Percentiles rank a stretch among this genome's conserved stretches.
Conservation (phyloP, 2,329 filamentous ascomycete genomes). For the Penicillium aurantiogriseum region DNA sequence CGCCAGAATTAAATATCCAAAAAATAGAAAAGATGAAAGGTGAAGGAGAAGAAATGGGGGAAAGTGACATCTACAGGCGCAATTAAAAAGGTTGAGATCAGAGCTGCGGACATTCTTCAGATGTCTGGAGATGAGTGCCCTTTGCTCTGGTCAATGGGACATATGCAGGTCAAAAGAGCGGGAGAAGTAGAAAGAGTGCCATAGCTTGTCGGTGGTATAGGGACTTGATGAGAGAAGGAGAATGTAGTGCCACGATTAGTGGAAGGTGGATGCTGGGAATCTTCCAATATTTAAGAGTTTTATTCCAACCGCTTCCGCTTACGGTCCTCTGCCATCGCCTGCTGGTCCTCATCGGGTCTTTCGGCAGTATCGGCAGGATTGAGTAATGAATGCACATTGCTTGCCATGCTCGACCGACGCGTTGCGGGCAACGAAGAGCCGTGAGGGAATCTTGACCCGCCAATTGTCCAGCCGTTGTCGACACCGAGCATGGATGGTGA, state of each 20-base stretch:
- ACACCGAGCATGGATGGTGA: conserved; percentile 50
- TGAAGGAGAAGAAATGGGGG: conserved; percentile 5
- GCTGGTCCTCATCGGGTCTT: conserved; percentile 62
- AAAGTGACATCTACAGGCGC: conserved; percentile 21
- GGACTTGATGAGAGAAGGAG: neutral
- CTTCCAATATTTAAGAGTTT: conserved; percentile 19
- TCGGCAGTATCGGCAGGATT: conserved; percentile 69
- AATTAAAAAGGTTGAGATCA: conserved; percentile 4
- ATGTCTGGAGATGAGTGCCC: conserved; percentile 7
- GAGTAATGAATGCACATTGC: conserved; percentile 64
- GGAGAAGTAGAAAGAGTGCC: neutral
- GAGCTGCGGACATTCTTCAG: conserved; percentile 5
- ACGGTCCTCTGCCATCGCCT: conserved; percentile 54
- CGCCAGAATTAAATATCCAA: conserved; percentile 14
- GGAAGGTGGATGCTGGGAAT: neutral
- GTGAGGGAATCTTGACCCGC: conserved; percentile 44
- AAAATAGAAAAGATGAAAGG: neutral
- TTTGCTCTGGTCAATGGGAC: conserved; percentile 12
- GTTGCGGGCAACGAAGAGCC: conserved; percentile 57
- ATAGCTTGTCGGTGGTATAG: conserved; percentile 3
- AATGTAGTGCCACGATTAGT: neutral
- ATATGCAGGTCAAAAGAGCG: conserved; percentile 14
- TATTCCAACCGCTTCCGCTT: conserved; percentile 60
- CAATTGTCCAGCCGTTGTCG: conserved; percentile 57
- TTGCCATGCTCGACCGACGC: conserved; percentile 68